These are phyloP conservation scores for Nemania abortiva DNA, from an alignment of 2,329 filamentous ascomycete genomes.

Conservation along the genomic window DNA sequence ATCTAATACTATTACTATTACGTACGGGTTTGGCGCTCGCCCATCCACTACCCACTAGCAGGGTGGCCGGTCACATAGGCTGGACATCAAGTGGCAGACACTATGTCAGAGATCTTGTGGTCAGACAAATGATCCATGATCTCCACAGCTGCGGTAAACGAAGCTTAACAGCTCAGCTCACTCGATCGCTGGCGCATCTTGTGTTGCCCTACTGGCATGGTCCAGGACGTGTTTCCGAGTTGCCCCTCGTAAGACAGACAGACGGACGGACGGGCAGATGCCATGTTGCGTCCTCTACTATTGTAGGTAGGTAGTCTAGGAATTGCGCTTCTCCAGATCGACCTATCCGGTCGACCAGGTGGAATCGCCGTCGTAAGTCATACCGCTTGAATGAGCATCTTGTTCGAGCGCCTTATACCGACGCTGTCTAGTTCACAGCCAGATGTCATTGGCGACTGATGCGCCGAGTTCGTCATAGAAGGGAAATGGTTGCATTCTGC, in stretches of 20 bases:
- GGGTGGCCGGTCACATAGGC: constrained; percentile 9
- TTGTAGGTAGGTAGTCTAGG: constrained; percentile 28
- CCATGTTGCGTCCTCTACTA: constrained; percentile 39
- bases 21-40: not conserved
- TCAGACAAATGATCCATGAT: constrained; percentile 44
- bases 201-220: constrained; percentile 39
- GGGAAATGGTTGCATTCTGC: constrained; percentile 22
- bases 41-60: constrained; percentile 2
- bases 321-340: constrained; percentile 52
- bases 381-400: constrained; percentile 41
- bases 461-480: constrained; percentile 11
- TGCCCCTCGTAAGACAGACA: constrained; percentile 43
- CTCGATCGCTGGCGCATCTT: constrained; percentile 33
- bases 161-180: constrained; percentile 38
- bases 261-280: constrained; percentile 24
- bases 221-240: constrained; percentile 46
- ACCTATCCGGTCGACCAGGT: constrained; percentile 48
- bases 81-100: constrained; percentile 35
- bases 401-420: constrained; percentile 33
- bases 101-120: constrained; percentile 39
- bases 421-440: constrained; percentile 37
- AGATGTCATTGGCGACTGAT: constrained; percentile 4
- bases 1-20: not conserved
- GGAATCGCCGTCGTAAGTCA: constrained; percentile 46
- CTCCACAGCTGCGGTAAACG: constrained; percentile 36